phyloP scores from a whole-genome alignment of 805 yeast species.

The Saitoella complicata region DNA sequence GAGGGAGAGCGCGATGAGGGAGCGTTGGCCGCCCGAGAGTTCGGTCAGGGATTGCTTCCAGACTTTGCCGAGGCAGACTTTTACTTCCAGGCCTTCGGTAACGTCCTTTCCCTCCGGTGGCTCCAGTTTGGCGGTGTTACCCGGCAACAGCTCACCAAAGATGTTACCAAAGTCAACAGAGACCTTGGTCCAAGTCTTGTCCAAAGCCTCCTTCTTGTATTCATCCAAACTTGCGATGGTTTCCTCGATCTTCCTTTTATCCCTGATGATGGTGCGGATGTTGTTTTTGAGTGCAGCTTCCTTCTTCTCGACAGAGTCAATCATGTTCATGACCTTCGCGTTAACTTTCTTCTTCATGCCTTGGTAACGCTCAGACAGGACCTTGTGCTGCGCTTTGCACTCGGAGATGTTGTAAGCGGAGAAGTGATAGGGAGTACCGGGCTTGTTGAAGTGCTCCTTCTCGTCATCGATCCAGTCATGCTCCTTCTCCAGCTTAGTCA shows the following conservation, averaged over 20 bases:
- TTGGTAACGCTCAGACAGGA: constrained; percentile 42
- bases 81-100: constrained; percentile 78
- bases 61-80: constrained; percentile 73
- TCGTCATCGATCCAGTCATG: constrained; percentile 63
- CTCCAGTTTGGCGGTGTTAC: constrained; percentile 76
- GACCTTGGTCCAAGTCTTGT: constrained; percentile 75
- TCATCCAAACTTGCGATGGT: constrained; percentile 72
- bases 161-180: constrained; percentile 79
- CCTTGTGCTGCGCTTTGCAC: constrained; percentile 39
- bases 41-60: constrained; percentile 96
- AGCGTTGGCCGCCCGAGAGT: constrained; percentile 87
- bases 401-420: constrained; percentile 34
- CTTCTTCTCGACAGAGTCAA: constrained; percentile 80
- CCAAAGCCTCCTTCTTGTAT: constrained; percentile 67
- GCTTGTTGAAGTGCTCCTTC: constrained; percentile 25
- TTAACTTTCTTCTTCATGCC: constrained; percentile 71
- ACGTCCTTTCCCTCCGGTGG: constrained; percentile 69
- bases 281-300: constrained; percentile 59
- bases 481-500: constrained; percentile 34
- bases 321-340: constrained; percentile 74
- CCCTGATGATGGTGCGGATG: constrained; percentile 77
- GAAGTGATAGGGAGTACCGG: constrained; percentile 21
- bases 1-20: constrained; percentile 1
- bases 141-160: constrained; percentile 75
- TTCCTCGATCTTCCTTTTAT: constrained; percentile 75